A percentile compares a stretch with the other conserved stretches of the same genome.
These are phyloP conservation scores for Debaryomyces castellii DNA, from an alignment of 805 yeast genomes.

Conservation along the genomic window DNA sequence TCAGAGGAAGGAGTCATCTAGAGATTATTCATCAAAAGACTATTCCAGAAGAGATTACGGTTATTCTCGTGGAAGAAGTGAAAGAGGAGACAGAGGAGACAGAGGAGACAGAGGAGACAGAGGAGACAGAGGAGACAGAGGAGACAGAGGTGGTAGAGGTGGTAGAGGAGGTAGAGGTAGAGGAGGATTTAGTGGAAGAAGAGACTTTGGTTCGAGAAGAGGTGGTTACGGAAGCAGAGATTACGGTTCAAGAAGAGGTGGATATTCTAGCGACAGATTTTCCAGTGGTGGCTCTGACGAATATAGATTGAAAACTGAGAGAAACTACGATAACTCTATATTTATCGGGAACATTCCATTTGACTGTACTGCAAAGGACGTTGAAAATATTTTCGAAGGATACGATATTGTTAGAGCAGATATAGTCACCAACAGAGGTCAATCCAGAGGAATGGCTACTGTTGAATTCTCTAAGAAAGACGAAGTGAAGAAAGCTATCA, in stretches of 20 bases:
- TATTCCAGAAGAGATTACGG: slow-evolving; percentile 29
- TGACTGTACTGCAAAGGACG: slow-evolving; percentile 56
- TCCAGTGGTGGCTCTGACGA: slow-evolving; percentile 20
- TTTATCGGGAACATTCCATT: slow-evolving; percentile 76
- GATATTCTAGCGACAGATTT: slow-evolving; percentile 8
- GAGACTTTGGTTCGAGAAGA: slow-evolving; percentile 22
- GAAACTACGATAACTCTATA: slow-evolving; percentile 67
- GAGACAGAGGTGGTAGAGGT: slow-evolving; percentile 5
- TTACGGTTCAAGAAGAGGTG: slow-evolving; percentile 11
- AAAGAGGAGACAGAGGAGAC: slow-evolving; percentile 7
- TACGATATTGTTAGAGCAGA: slow-evolving; percentile 74
- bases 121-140: slow-evolving; percentile 9
- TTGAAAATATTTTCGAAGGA: slow-evolving; percentile 56
- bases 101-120: slow-evolving; percentile 12
- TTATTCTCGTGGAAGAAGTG: slow-evolving; percentile 23
- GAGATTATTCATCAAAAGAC: slow-evolving; percentile 30
- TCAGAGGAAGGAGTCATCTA: slow-evolving; percentile 19
- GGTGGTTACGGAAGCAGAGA: slow-evolving; percentile 19
- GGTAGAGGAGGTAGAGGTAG: slow-evolving; percentile 18
- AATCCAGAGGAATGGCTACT: slow-evolving; percentile 87
- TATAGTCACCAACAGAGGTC: slow-evolving; percentile 73
- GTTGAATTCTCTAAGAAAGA: slow-evolving; percentile 72
- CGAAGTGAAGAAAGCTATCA: slow-evolving; percentile 72
- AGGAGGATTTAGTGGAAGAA: slow-evolving; percentile 11
- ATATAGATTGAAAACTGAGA: slow-evolving; percentile 35